Base-by-base conservation (phyloP, 1,284 basidiomycete species). In the Clitocybe nebularis region DNA sequence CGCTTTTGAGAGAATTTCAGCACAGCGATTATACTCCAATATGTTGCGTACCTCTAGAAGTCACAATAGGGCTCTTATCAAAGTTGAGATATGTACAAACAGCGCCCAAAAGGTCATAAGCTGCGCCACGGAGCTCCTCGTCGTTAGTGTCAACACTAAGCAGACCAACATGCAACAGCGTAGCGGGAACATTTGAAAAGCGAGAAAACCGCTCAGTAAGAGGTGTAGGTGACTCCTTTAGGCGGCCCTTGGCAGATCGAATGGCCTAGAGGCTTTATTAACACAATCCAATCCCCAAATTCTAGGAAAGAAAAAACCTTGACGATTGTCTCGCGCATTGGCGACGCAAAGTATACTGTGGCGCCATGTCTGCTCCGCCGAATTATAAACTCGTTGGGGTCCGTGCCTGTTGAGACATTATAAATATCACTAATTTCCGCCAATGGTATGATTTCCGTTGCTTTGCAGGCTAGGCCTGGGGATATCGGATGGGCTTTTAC, bases 401-500 rank as follows among this genome's bases (percentile, higher is more conserved):
- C 84, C 10, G 80, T 72, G 5, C 84, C 82, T 3, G 80, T 84
- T 2, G 81, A 78, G 11, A 89, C 81, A 41, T 85, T 86, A 58
- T 90, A 88, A 1, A 90, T 78, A 55, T 94, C 91, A 63, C 87
- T 89, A 50, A 94, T 77, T 46, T 93, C 90, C 3, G 75, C 67
- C 43, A 91, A 69, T 1, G 81, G 77, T 41, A 93, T 82, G 45
- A 89, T 80, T 53, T 93, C 91, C 0, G 81, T 86, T 1, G 86
- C 79, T 63, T 81, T 81, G 61, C 82, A 87, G 3, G 77, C 70
- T 33, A 87, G 62, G 0, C 68, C 65, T 3, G 80, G 77, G 4
- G 79, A 83, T 36, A 88, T 77, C 1, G 74, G 65, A 51, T 77
- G 70, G 4, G 82, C 75, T 58, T 81, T 81, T 44, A 81, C 72